Evolutionary conservation across 2,329 filamentous ascomycete species (phyloP).

Genomic region (Penicillium sp.): DNA sequence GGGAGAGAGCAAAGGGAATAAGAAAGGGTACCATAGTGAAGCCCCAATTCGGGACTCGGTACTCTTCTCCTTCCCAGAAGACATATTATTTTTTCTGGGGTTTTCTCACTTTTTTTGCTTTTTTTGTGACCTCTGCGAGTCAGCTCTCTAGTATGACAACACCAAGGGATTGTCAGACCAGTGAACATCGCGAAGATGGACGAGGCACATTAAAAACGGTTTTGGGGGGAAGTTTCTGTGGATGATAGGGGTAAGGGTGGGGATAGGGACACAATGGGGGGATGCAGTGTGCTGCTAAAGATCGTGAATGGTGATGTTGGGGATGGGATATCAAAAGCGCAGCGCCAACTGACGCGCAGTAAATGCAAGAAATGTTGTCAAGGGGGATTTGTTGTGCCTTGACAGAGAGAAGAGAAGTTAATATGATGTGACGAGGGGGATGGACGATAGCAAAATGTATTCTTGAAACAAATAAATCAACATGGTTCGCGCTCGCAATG

Average conservation of each 20-base stretch:
- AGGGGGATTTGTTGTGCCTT: slow-evolving; percentile 13
- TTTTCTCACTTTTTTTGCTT: slow-evolving; percentile 29
- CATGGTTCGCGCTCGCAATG: slow-evolving; percentile 48
- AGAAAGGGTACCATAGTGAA: slow-evolving; percentile 7
- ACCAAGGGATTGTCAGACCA: not conserved
- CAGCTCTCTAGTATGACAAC: not conserved
- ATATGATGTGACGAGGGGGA: slow-evolving; percentile 4
- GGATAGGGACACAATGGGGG: not conserved
- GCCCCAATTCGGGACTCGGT: slow-evolving; percentile 21
- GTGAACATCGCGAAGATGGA: not conserved
- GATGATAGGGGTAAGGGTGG: too few relatives aligned
- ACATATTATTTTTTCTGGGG: slow-evolving; percentile 23
- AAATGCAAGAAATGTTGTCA: slow-evolving; percentile 11
- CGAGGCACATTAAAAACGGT: slow-evolving; percentile 26
- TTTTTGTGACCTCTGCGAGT: slow-evolving; percentile 23
- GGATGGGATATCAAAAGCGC: slow-evolving; percentile 20
- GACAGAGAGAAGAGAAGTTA: slow-evolving; percentile 20
- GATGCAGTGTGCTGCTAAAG: slow-evolving; percentile 20
- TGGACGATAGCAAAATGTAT: slow-evolving; percentile 18
- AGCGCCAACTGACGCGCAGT: slow-evolving; percentile 24
- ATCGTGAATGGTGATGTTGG: slow-evolving; percentile 18
- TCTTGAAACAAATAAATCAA: slow-evolving; percentile 23
- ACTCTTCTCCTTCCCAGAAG: slow-evolving; percentile 15
- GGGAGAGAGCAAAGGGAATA: slow-evolving; percentile 15
- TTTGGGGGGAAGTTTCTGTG: slow-evolving; percentile 3